Base-by-base conservation (phyloP, 73 alveolate species). In the Blepharisma stoltei region DNA sequence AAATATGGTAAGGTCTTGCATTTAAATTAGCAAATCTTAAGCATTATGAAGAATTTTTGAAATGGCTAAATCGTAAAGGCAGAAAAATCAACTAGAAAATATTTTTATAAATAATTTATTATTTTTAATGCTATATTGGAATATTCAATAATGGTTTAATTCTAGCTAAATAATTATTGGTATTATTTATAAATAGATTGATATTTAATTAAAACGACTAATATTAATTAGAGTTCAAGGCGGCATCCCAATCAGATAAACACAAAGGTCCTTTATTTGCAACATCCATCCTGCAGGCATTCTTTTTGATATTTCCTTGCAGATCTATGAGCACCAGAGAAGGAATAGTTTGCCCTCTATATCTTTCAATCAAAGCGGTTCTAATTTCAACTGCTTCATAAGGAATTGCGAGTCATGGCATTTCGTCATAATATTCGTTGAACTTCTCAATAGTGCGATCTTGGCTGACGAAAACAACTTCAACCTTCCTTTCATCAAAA, bases 371-470 rank as follows among this genome's bases (percentile, higher is more conserved):
- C 73, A 60, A 60, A 14, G 46, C 46, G 45, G 66, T 77, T 54
- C 77, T 80, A 32, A 87, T 78, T 48, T 86, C 82, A 38, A 54
- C 84, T 44, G 85, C 96, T 41, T 82, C 71, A 54, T 65, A 91
- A 70, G 86, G 90, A 11, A 93, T 75, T 5, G 97, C 94, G 7
- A 88, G 82, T 96, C 96, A 94, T 18, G 97, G 97, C 89, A 80
- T 75, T 60, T 86, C 85, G n/a, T 70, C 80, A 54, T 77, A 92
- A 86, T 92, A 94, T 81, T 88, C 89, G 54, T 86, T 78, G 85
- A 79, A 91, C 48, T 77, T 80, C 6, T 55, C 95, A 54, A 71
- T 89, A 55, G 81, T 86, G 49, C 81, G 83, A 80, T 89, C 94
- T 18, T 83, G 78, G 20, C 93, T 78, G 67, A 84, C 82, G 71